Evolutionary conservation across 306 rosid species (phyloP).

Genomic region (Cicer pinnatifidum): DNA sequence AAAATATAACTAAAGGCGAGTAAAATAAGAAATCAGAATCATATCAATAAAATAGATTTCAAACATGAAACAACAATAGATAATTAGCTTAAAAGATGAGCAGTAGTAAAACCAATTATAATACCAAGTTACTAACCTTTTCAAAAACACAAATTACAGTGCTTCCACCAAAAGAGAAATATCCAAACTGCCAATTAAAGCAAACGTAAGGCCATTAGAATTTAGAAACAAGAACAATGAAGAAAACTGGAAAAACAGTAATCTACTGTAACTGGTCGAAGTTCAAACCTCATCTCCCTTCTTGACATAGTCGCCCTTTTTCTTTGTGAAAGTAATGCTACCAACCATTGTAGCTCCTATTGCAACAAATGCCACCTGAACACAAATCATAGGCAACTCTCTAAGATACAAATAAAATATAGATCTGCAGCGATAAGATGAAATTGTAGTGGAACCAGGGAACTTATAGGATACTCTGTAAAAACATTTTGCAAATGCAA

Average conservation of each 20-base stretch:
- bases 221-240: slow-evolving; percentile 41
- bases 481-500: background rate
- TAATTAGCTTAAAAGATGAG: background rate
- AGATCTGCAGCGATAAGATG: slow-evolving; percentile 2
- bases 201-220: slow-evolving; percentile 44
- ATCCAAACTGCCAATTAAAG: slow-evolving; percentile 75
- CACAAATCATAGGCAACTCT: slow-evolving; percentile 39
- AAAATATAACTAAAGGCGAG: slow-evolving; percentile 8
- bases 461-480: slow-evolving; percentile 12
- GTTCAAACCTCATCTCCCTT: slow-evolving; percentile 90
- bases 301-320: slow-evolving; percentile 75
- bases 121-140: slow-evolving; percentile 72
- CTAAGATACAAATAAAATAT: background rate
- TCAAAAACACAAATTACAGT: slow-evolving; percentile 89
- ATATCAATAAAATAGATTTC: slow-evolving; percentile 26
- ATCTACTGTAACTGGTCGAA: slow-evolving; percentile 33
- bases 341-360: slow-evolving; percentile 99
- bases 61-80: background rate
- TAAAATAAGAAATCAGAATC: slow-evolving; percentile 14
- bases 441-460: slow-evolving; percentile 1
- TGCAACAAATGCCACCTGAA: slow-evolving; percentile 91
- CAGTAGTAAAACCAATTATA: background rate
- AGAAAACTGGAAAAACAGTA: slow-evolving; percentile 11
- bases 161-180: slow-evolving; percentile 98
- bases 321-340: slow-evolving; percentile 79